Conservation (phyloP, 768 basidiomycete species). For the Leccinellum rugosiceps region DNA sequence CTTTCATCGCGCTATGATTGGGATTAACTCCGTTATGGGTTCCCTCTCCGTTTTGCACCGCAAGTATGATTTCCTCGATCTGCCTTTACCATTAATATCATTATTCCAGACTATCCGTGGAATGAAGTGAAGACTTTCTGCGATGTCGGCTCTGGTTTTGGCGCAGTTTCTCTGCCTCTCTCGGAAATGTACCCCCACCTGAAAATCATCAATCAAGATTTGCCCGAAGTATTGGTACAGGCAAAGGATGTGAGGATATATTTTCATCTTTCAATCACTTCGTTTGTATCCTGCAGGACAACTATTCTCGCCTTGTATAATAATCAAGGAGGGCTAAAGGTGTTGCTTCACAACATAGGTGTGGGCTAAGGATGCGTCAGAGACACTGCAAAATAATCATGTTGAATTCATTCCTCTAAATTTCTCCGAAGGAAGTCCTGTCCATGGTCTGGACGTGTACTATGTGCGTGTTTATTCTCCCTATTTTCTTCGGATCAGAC, state of each 20-base stretch:
- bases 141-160: conserved; percentile 30
- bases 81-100: neutral
- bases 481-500: neutral
- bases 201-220: conserved; percentile 27
- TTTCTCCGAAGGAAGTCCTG: neutral
- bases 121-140: conserved; percentile 22
- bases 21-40: conserved; percentile 17
- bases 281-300: neutral
- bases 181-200: conserved; percentile 24
- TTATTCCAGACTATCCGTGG: conserved; percentile 25
- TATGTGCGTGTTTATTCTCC: neutral
- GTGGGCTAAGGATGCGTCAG: neutral
- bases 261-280: neutral
- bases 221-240: conserved; percentile 24
- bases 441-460: neutral
- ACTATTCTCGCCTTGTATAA: neutral
- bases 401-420: neutral
- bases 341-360: neutral
- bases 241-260: conserved; percentile 17
- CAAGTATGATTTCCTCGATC: conserved; percentile 2
- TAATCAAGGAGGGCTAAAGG: neutral
- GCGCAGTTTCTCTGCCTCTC: conserved; percentile 26
- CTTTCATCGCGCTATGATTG: conserved; percentile 25
- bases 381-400: neutral
- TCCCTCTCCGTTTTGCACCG: conserved; percentile 24